A percentile compares a stretch with the other conserved stretches of the same genome.
phyloP scores from a whole-genome alignment of 2,329 filamentous ascomycete genomes.

The Didymella sp. region DNA sequence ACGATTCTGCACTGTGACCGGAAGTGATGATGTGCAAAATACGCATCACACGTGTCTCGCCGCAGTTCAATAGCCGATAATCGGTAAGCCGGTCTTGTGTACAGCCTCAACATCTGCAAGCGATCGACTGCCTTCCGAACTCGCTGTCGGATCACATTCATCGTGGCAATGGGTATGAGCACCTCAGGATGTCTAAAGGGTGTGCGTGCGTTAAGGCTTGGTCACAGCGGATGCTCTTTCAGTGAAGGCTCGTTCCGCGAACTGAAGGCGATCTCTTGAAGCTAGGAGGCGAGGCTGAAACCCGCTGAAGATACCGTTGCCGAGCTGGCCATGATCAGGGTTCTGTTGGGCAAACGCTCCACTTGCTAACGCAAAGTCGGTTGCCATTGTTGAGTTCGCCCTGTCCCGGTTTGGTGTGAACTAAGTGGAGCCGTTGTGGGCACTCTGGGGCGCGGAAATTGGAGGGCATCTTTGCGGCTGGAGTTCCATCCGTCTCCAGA shows the following conservation, averaged over 20 bases:
- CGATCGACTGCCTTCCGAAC: background rate
- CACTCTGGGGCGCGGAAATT: conserved; percentile 20
- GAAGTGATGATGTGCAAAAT: conserved; percentile 2
- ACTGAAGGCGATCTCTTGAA: background rate
- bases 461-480: conserved; percentile 18
- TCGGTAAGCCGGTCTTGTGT: background rate
- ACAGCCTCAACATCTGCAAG: conserved; percentile 1
- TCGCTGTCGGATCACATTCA: background rate
- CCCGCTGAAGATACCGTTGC: conserved; percentile 8
- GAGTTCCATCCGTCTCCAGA: conserved; percentile 8
- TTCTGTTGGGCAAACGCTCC: conserved; percentile 17
- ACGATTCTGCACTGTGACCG: background rate
- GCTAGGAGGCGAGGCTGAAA: background rate
- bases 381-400: conserved; percentile 29
- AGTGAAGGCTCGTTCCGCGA: background rate
- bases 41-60: conserved; percentile 3
- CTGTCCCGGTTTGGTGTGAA: conserved; percentile 24
- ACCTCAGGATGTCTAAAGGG: background rate
- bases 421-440: conserved; percentile 29
- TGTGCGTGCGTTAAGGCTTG: conserved; percentile 2
- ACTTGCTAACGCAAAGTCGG: conserved; percentile 9
- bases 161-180: background rate
- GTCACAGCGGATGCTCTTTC: background rate
- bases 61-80: background rate
- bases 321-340: conserved; percentile 1